Conservation (phyloP, 225 moss, liverwort and hornwort species). For the Sphagnum tenellum region DNA sequence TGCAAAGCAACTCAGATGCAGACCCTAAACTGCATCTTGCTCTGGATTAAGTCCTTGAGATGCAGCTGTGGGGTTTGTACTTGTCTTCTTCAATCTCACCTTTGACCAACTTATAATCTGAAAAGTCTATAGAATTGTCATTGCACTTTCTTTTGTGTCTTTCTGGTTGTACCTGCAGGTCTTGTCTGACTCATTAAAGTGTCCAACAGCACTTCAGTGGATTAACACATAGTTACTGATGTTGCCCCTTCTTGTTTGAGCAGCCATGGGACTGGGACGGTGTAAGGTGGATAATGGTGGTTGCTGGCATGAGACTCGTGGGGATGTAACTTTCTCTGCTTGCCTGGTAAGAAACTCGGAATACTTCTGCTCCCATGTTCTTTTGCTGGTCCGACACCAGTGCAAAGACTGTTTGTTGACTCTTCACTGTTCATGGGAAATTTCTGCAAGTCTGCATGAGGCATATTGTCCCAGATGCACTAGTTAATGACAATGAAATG, state of each 20-base stretch:
- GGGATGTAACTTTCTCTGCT: conserved; percentile 45
- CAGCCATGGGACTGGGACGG: conserved; percentile 46
- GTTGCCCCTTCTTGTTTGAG: neutral
- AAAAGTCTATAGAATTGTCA: too few species aligned
- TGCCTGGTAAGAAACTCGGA: conserved; percentile 26
- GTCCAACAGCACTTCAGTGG: too few species aligned
- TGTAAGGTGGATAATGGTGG: conserved; percentile 67
- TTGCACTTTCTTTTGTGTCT: too few species aligned
- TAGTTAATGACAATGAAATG: neutral
- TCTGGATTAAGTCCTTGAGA: too few species aligned
- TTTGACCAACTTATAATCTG: neutral
- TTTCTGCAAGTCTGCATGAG: neutral
- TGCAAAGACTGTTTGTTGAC: neutral
- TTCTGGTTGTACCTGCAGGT: too few species aligned
- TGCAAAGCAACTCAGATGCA: neutral
- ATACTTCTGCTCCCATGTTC: neutral
- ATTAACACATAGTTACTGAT: neutral
- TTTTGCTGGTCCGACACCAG: neutral
- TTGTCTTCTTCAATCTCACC: neutral
- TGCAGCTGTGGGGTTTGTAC: too few species aligned
- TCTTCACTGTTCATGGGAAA: neutral
- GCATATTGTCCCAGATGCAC: neutral
- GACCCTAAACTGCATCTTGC: too few species aligned
- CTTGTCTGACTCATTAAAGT: too few species aligned
- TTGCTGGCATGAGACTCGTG: conserved; percentile 57